Base-by-base conservation (phyloP, 2,329 filamentous ascomycete genomes). In the Penicillium frequentans region DNA sequence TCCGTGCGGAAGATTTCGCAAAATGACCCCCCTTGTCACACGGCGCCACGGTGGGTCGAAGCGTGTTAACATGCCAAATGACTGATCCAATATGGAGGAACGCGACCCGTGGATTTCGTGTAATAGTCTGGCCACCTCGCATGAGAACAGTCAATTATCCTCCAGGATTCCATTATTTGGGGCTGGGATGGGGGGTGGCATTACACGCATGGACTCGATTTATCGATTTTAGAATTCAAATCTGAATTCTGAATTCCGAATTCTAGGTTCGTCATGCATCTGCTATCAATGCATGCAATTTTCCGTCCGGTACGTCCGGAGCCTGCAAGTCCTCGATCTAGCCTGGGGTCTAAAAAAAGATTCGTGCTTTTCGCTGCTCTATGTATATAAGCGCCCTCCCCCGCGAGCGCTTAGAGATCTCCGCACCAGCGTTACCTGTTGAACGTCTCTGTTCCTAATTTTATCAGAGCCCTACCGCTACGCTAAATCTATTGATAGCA, bases 11-110 rank as follows among this genome's bases (percentile, higher is more conserved):
- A 31, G 54, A 53, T 57, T 54, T 52, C 63, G 45, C 58, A 60
- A 61, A 61, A 58, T 57, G 55, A 59, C 53, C 55, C 31, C 61
- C 61, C 19, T 64, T 64, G 63, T 65, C 56, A 65, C 57, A 64
- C 57, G 57, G 45, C 56, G 52, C 50, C 57, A 56, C 58, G 57
- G 56, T 54, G 47, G 47, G 50, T 51, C 54, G 37, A 27, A 57
- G 52, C 55, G 60, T 60, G 55, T 62, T 62, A 33, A 23, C 29
- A 48, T 48, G 27, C 46, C 29, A 33, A 48, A 35, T 48, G 46
- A 48, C 35, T 21, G 26, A 33, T 48, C 43, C 23, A 33, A 31
- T 33, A n/a, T 31, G 19, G 29, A 21, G 14, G 21, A 31, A 19
- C 31, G 26, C 23, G 55, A 54, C 52, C 49, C 49, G 37, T 55